These are phyloP conservation scores for Xylaria sp. DNA, from an alignment of 2,329 filamentous ascomycete genomes.

Conservation along the genomic window DNA sequence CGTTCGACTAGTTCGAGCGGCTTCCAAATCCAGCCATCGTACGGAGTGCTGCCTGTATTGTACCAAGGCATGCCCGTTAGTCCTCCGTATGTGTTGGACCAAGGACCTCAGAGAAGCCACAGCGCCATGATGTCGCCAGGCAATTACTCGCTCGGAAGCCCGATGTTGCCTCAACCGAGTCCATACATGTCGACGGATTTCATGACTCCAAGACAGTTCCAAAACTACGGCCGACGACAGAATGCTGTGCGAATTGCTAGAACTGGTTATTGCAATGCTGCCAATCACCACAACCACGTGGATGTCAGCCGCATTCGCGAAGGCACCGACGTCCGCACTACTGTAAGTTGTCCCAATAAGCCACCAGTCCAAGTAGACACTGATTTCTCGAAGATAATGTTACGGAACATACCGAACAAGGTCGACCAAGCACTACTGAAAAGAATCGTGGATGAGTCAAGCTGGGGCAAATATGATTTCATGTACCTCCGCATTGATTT, in stretches of 20 bases:
- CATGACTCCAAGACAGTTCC: constrained; percentile 43
- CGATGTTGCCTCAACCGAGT: constrained; percentile 28
- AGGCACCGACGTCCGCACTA: constrained; percentile 75
- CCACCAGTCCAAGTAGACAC: constrained; percentile 25
- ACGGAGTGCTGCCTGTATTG: constrained; percentile 42
- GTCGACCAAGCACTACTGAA: constrained; percentile 79
- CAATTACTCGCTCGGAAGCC: constrained; percentile 33
- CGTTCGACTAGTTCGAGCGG: constrained; percentile 26
- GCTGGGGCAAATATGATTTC: constrained; percentile 86
- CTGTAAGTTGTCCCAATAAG: constrained; percentile 51
- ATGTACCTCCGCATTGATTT: constrained; percentile 93
- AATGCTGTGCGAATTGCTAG: constrained; percentile 51
- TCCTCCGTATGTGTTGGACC: constrained; percentile 40
- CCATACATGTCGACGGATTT: constrained; percentile 39
- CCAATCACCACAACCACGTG: constrained; percentile 63
- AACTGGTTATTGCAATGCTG: constrained; percentile 50
- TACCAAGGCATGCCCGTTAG: constrained; percentile 39
- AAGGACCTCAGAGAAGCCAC: constrained; percentile 35
- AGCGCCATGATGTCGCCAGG: constrained; percentile 32
- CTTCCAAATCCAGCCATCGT: constrained; percentile 37
- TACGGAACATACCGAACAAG: constrained; percentile 93
- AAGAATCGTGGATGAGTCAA: constrained; percentile 75
- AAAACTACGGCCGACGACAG: constrained; percentile 48
- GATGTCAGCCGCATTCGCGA: constrained; percentile 62
- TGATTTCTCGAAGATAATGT: constrained; percentile 71